Conservation (phyloP, 2,329 filamentous ascomycete genomes). For the Fusarium cyanostomum region DNA sequence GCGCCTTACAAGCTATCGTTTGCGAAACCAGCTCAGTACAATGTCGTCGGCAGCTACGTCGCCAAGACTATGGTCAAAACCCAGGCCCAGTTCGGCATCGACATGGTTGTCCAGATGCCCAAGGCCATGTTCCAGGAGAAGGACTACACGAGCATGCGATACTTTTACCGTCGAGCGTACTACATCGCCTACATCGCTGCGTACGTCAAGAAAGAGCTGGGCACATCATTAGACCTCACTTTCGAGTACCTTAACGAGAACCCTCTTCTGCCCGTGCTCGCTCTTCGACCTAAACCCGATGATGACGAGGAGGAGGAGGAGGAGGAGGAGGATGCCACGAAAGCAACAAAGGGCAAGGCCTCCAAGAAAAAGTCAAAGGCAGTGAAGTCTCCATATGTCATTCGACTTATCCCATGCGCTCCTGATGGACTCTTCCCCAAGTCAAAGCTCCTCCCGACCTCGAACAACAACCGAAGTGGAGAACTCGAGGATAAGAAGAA, state of each 20-base stretch:
- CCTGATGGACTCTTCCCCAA: slow-evolving; percentile 74
- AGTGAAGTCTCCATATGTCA: slow-evolving; percentile 59
- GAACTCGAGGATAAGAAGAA: slow-evolving; percentile 56
- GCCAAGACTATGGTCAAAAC: slow-evolving; percentile 76
- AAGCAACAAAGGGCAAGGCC: slow-evolving; percentile 25
- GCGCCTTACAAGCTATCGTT: slow-evolving; percentile 85
- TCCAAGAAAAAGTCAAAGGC: slow-evolving; percentile 40
- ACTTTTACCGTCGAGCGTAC: slow-evolving; percentile 94
- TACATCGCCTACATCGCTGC: slow-evolving; percentile 85
- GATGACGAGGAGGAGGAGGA: slow-evolving; percentile 30
- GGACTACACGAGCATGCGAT: slow-evolving; percentile 91
- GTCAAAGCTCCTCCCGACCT: slow-evolving; percentile 74
- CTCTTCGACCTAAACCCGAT: slow-evolving; percentile 51
- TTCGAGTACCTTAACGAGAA: slow-evolving; percentile 79
- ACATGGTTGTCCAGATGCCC: slow-evolving; percentile 91
- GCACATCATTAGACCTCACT: slow-evolving; percentile 62
- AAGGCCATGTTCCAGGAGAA: slow-evolving; percentile 85
- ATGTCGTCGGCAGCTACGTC: slow-evolving; percentile 89
- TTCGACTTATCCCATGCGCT: slow-evolving; percentile 81
- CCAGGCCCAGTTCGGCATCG: slow-evolving; percentile 69
- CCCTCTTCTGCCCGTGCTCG: slow-evolving; percentile 75
- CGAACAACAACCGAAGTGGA: slow-evolving; percentile 73
- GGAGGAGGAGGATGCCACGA: slow-evolving; percentile 22
- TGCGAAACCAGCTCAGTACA: slow-evolving; percentile 78
- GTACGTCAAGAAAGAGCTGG: slow-evolving; percentile 68